A percentile compares a stretch with the other conserved stretches of the same genome.
phyloP scores from a whole-genome alignment of 73 alveolate genomes.

The Uronychia setigera region DNA sequence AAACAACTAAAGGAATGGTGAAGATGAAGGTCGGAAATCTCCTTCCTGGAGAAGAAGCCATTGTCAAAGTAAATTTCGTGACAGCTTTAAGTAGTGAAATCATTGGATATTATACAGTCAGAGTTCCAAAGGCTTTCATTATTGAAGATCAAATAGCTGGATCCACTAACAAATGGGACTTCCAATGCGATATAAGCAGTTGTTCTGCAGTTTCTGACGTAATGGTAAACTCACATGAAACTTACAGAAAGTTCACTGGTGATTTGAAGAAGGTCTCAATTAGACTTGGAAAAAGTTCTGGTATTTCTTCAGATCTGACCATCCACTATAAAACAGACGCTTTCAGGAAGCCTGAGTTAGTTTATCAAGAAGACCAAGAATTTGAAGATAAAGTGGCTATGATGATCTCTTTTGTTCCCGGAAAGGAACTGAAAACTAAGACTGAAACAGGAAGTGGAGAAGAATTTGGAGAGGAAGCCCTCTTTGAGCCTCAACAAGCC shows the following conservation, averaged over 20 bases:
- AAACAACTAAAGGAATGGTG: conserved; percentile 11
- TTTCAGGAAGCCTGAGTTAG: conserved; percentile 12
- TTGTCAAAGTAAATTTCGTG: conserved; percentile 13
- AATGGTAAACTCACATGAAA: not conserved
- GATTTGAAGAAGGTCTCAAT: not conserved
- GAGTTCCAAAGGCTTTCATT: conserved; percentile 3
- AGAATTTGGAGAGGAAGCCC: not conserved
- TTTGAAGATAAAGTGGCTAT: conserved; percentile 4
- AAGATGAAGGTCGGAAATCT: conserved; percentile 34
- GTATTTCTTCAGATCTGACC: not conserved
- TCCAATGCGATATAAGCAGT: not conserved
- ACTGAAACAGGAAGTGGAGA: too few relatives aligned
- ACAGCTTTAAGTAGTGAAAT: conserved; percentile 2
- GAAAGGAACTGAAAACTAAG: too few relatives aligned
- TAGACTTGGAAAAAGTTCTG: not conserved
- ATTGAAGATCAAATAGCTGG: conserved; percentile 14
- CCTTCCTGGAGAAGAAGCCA: conserved; percentile 7
- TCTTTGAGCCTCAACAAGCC: not conserved
- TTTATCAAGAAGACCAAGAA: not conserved
- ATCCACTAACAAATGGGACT: not conserved
- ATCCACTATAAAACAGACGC: conserved; percentile 14
- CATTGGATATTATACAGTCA: conserved; percentile 1
- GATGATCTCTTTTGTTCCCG: conserved; percentile 30
- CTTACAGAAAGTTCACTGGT: not conserved
- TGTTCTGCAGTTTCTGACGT: not conserved